Base-by-base conservation (phyloP, 306 rosid genomes). In the Prosopis cineraria region DNA sequence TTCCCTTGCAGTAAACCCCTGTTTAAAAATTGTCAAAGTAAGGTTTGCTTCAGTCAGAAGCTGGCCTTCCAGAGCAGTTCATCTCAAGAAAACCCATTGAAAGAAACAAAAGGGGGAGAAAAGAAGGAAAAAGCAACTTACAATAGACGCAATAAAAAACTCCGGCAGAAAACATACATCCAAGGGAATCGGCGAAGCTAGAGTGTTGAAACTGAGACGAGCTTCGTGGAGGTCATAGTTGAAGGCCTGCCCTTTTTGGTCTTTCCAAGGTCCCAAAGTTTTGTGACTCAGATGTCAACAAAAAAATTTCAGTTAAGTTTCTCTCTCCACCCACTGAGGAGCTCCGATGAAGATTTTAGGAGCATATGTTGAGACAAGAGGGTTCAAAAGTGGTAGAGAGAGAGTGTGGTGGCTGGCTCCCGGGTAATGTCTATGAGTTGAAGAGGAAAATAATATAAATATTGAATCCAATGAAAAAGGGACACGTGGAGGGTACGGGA, bases 1-100 rank as follows among this genome's bases (percentile, higher is more conserved):
- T 33, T 69, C 56, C 39, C 66, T 25, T 44, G 73, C 40, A 69
- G 58, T 43, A 27, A 64, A 69, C 27, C 66, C 70, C 56, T 56
- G 84, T 59, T 73, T 60, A 81, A 74, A 72, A 55, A 74, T 70
- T 44, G 53, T 27, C 74, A 78, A 50, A 84, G 53, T 81, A 62
- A 84, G 47, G 85, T 74, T 89, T 87, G 88, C 93, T 87, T 91
- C 84, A 72, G 79, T 53, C 78, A 58, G 86, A 91, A 89, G 92
- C 85, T 84, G 78, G 67, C 31, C 85, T 75, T 40, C 63, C 64
- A 63, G 69, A 71, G 79, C 70, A 86, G 83, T 70, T 79, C 62
- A 81, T 45, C 62, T 37, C 56, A 75, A 75, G 80, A 79, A 81
- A 87, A 71, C 81, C 78, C 72, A 63, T 34, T 25, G 78, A 80